Conservation (phyloP, 2,329 filamentous ascomycete genomes). For the Rhinocladiella similis region DNA sequence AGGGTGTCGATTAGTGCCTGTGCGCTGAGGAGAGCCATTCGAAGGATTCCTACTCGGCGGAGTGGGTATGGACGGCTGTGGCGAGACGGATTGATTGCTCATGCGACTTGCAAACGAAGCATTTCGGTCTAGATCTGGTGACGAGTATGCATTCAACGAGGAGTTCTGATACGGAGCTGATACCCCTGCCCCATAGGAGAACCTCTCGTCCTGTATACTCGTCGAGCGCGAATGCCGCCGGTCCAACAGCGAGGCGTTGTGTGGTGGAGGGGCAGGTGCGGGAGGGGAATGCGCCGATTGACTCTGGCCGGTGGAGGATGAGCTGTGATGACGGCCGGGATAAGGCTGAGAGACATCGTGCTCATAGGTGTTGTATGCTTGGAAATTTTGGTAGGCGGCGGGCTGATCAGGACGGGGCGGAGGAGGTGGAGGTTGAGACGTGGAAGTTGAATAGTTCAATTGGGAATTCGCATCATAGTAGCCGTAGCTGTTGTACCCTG, state of each 20-base stretch:
- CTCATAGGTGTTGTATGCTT: constrained; percentile 21
- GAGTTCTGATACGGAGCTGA: constrained; percentile 12
- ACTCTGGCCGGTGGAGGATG: constrained; percentile 11
- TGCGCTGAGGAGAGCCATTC: constrained; percentile 51
- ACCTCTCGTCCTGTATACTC: constrained; percentile 22
- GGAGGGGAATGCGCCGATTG: constrained; percentile 29
- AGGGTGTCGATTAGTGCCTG: constrained; percentile 58
- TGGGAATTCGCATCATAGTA: constrained; percentile 33
- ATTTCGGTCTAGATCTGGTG: constrained; percentile 25
- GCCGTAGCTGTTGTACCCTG: constrained; percentile 26
- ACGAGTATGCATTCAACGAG: constrained; percentile 18
- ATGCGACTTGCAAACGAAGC: constrained; percentile 29
- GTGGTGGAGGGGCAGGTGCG: constrained; percentile 42
- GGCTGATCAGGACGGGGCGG: constrained; percentile 25
- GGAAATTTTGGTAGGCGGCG: constrained; percentile 7
- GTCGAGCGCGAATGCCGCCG: constrained; percentile 33
- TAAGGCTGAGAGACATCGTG: constrained; percentile 20
- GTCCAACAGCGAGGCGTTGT: constrained; percentile 40
- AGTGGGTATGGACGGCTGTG: constrained; percentile 43
- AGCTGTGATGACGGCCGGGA: constrained; percentile 11
- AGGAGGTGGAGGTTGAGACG: constrained; percentile 32
- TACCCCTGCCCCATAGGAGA: constrained; percentile 12
- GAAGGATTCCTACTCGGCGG: constrained; percentile 55
- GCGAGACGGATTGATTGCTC: constrained; percentile 34
- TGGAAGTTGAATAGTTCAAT: constrained; percentile 33